These are phyloP conservation scores for Xylaria grammica DNA, from an alignment of 495 filamentous ascomycete species.

Conservation along the genomic window DNA sequence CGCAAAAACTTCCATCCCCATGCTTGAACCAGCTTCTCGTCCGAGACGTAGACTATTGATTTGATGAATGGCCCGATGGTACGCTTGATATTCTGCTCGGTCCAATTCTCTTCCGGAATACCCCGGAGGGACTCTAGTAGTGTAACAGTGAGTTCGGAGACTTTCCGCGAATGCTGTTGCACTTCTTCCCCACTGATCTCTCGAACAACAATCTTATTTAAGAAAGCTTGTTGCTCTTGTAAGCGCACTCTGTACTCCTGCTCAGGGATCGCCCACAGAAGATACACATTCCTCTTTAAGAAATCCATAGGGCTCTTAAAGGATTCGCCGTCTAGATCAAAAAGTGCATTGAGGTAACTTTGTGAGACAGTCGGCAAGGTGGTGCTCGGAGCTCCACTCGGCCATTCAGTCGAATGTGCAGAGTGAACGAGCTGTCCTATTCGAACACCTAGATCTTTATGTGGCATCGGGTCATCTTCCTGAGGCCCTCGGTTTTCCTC, in stretches of 20 bases:
- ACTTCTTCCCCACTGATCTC: slow-evolving; percentile 43
- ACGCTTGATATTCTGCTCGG: slow-evolving; percentile 21
- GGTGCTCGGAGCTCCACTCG: not conserved
- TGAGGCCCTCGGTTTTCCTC: slow-evolving; percentile 1
- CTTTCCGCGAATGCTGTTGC: slow-evolving; percentile 32
- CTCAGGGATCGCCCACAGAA: slow-evolving; percentile 60
- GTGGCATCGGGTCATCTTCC: not conserved
- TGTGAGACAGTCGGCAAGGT: slow-evolving; percentile 11
- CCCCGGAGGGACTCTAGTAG: slow-evolving; percentile 30
- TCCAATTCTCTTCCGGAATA: slow-evolving; percentile 26
- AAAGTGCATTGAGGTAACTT: slow-evolving; percentile 55
- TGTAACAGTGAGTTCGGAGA: slow-evolving; percentile 35
- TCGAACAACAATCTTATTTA: slow-evolving; percentile 22
- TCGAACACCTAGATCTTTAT: slow-evolving; percentile 19
- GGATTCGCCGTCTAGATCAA: slow-evolving; percentile 65
- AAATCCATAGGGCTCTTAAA: slow-evolving; percentile 66
- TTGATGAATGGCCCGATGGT: slow-evolving; percentile 17
- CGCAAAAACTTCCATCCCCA: slow-evolving; percentile 64
- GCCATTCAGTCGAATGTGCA: not conserved
- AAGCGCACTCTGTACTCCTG: slow-evolving; percentile 15
- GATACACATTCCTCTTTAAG: slow-evolving; percentile 62
- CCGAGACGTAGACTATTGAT: slow-evolving; percentile 13
- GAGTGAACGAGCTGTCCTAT: slow-evolving; percentile 28
- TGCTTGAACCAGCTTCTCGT: slow-evolving; percentile 31
- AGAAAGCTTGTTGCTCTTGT: not conserved